These are phyloP conservation scores for Picea sitchensis DNA, from an alignment of 75 land plant genomes.

Conservation along the genomic window DNA sequence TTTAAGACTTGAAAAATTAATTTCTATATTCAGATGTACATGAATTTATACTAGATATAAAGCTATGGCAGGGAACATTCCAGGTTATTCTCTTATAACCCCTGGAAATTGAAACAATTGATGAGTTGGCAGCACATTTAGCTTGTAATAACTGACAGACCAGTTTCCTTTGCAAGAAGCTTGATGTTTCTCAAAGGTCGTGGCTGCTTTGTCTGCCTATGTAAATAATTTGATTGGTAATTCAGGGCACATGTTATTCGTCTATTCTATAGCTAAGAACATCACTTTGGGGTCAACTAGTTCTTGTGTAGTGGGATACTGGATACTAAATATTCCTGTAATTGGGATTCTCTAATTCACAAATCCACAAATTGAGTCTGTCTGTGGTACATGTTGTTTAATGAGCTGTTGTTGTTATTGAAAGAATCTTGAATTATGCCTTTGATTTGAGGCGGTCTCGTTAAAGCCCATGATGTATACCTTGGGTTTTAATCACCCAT, in stretches of 20 bases:
- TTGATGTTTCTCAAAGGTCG: not conserved
- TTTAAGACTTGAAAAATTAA: not conserved
- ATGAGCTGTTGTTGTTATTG: not conserved
- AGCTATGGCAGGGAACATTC: slow-evolving; percentile 6
- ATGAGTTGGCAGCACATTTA: not conserved
- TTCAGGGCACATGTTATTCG: not conserved
- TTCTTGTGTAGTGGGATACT: slow-evolving; percentile 3
- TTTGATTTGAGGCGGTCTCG: not conserved
- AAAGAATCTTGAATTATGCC: not conserved
- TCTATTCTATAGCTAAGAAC: not conserved
- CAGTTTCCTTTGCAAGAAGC: not conserved
- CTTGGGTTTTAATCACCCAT: not conserved
- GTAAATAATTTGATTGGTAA: not conserved
- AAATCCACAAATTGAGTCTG: no score
- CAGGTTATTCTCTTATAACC: slow-evolving; percentile 10
- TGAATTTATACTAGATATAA: not conserved
- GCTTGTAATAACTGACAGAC: not conserved
- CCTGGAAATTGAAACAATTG: not conserved
- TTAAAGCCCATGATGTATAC: not conserved
- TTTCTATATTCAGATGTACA: slow-evolving; percentile 6
- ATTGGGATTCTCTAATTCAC: not conserved
- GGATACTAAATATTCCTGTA: not conserved
- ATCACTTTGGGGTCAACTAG: not conserved
- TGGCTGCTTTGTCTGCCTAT: not conserved
- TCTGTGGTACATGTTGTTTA: not conserved